Evolutionary conservation across 2,329 filamentous ascomycete genomes (phyloP).

Genomic region (Venturia nashicola): DNA sequence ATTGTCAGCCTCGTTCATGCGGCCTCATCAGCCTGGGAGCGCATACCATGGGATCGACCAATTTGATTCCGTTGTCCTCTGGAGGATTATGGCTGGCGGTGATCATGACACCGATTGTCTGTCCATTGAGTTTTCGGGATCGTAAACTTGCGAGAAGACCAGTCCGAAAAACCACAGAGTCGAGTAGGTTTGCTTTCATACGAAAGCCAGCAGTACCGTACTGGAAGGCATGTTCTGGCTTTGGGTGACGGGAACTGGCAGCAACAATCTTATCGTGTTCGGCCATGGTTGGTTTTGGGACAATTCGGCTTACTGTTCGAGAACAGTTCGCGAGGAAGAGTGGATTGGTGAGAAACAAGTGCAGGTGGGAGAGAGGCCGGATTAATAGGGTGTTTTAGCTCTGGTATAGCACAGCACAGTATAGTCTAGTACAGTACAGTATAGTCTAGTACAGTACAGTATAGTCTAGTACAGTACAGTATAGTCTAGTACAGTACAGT

Average conservation of each 20-base stretch:
- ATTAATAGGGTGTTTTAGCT: not conserved
- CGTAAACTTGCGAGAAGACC: conserved; percentile 80
- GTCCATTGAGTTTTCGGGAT: conserved; percentile 77
- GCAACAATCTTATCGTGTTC: conserved; percentile 15
- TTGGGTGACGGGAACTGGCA: conserved; percentile 21
- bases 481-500: too few relatives aligned
- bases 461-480: too few relatives aligned
- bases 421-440: too few relatives aligned
- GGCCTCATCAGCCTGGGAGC: not conserved
- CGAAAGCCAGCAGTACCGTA: conserved; percentile 42
- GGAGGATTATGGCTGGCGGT: conserved; percentile 89
- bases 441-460: too few relatives aligned
- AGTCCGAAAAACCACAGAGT: conserved; percentile 85
- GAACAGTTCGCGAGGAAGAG: not conserved
- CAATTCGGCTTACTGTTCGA: not conserved
- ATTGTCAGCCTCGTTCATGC: conserved; percentile 9
- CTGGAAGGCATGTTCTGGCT: conserved; percentile 22
- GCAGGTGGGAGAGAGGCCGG: not conserved
- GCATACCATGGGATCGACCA: conserved; percentile 78
- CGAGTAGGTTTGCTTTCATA: conserved; percentile 67
- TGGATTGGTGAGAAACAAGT: not conserved
- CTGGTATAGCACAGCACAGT: not conserved
- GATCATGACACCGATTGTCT: conserved; percentile 94
- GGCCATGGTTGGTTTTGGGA: not conserved
- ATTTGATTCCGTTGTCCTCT: conserved; percentile 83